Percentiles rank a stretch among this genome's conserved stretches.
Conservation (phyloP, 805 yeast species). For the Candida broadrunensis region DNA sequence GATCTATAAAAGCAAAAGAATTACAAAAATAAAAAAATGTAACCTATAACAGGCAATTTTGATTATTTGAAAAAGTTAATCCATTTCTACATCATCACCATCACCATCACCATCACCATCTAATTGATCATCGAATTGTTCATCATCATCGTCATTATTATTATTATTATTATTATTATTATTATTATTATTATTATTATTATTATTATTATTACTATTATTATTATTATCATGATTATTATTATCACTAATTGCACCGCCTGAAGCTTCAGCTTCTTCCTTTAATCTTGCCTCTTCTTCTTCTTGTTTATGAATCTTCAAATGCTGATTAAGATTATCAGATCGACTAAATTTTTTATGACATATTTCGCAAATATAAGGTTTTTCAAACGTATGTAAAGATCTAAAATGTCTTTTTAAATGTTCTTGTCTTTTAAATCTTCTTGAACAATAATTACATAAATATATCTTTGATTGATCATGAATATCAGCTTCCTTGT, state of each 20-base stretch:
- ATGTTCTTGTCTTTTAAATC: constrained; percentile 75
- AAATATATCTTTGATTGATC: constrained; percentile 55
- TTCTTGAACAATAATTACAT: constrained; percentile 62
- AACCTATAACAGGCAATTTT: too few species aligned
- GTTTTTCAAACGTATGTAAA: constrained; percentile 70
- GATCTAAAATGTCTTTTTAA: constrained; percentile 71
- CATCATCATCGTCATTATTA: too few species aligned
- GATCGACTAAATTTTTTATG: constrained; percentile 63
- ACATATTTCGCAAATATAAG: constrained; percentile 60
- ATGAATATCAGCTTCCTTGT: constrained; percentile 50
- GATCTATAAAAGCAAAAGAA: too few species aligned
- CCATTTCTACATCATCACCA: neutral
- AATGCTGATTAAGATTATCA: constrained; percentile 66
- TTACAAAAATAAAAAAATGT: too few species aligned
- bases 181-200: too few species aligned
- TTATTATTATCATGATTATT: too few species aligned
- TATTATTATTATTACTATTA: too few species aligned
- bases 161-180: too few species aligned
- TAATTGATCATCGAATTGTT: too few species aligned
- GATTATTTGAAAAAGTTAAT: too few species aligned
- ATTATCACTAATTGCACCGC: too few species aligned
- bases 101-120: neutral
- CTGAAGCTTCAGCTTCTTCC: neutral
- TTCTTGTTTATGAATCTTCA: constrained; percentile 50
- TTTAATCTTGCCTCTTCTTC: constrained; percentile 11